Evolutionary conservation across 139 green algal species (phyloP).

Genomic region (Klebsormidium nitens): DNA sequence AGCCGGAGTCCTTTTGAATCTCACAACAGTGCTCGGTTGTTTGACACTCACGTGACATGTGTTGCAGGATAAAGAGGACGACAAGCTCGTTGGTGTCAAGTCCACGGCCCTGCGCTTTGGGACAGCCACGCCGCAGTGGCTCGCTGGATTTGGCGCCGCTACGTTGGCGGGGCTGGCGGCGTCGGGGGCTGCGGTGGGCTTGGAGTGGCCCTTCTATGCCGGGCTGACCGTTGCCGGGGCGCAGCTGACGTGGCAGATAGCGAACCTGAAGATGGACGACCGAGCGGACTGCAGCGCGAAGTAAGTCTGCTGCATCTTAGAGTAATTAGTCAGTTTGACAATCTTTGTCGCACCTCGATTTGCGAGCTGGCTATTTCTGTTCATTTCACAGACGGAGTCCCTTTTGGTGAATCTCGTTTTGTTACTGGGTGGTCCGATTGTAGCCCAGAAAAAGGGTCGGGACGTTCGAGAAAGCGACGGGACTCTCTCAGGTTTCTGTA

Average conservation of each 20-base stretch:
- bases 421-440: too few relatives aligned
- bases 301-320: constrained; percentile 12
- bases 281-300: constrained; percentile 71
- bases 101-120: constrained; percentile 74
- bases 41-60: too few relatives aligned
- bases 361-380: too few relatives aligned
- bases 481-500: too few relatives aligned
- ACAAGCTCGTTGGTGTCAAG: constrained; percentile 73
- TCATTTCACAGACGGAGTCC: too few relatives aligned
- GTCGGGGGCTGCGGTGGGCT: constrained; percentile 29
- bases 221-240: constrained; percentile 7
- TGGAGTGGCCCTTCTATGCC: constrained; percentile 38
- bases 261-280: constrained; percentile 54
- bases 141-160: constrained; percentile 21
- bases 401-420: too few relatives aligned
- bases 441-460: too few relatives aligned
- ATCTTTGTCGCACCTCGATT: too few relatives aligned
- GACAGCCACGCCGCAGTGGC: constrained; percentile 15
- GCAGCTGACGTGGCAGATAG: constrained; percentile 36
- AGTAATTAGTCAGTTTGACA: too few relatives aligned
- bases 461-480: too few relatives aligned
- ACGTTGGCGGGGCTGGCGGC: constrained; percentile 11
- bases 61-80: constrained; percentile 83
- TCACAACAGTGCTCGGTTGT: too few relatives aligned
- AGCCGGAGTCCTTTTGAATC: too few relatives aligned